Base-by-base conservation (phyloP, 2,329 filamentous ascomycete species). In the Myriosclerotinia scirpicola region DNA sequence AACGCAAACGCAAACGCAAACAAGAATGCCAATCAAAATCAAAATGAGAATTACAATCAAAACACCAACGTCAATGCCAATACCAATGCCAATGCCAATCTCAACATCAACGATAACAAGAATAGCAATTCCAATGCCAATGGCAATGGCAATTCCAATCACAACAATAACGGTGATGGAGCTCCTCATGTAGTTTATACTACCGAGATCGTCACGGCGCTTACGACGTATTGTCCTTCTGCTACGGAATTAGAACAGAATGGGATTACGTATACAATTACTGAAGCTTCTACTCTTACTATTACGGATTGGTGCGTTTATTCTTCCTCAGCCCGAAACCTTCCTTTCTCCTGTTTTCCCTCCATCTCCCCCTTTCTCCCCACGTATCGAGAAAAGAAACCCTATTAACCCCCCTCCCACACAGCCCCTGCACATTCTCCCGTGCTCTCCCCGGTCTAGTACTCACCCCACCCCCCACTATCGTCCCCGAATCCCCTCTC, bases 221-320 rank as follows among this genome's bases (percentile, higher is more conserved):
- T 63, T 8, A 63, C 48, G 6, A 63, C 60, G 17, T 54, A 63
- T 63, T 38, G 26, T 54, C 48, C 48, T 20, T 5, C n/a, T 14
- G 42, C 60, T n/a, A 63, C 60, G 20, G n/a, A 40, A 17, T 22
- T 53, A 15, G 60, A 26, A 15, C 60, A 63, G n/a, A 53, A 53
- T 42, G 60, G 60, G 2, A 22, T 52, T 54, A 15, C 36, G 9
- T 63, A 63, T 63, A 63, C 44, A 15, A 20, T 63, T 54, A 63
- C 60, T 5, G 46, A 40, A 3, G 44, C 60, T 20, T 52, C 34
- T 11, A 53, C 48, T 30, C 36, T 63, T 38, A 63, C 60, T 40
- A 42, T 63, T 42, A 63, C 60, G 9, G 60, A 63, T 54, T 63
- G 60, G 60, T 63, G 15, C 12, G 22, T 44, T 58, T 30, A 30